Evolutionary conservation across 2,329 filamentous ascomycete genomes (phyloP).

Genomic region (Botrytis hyacinthi): DNA sequence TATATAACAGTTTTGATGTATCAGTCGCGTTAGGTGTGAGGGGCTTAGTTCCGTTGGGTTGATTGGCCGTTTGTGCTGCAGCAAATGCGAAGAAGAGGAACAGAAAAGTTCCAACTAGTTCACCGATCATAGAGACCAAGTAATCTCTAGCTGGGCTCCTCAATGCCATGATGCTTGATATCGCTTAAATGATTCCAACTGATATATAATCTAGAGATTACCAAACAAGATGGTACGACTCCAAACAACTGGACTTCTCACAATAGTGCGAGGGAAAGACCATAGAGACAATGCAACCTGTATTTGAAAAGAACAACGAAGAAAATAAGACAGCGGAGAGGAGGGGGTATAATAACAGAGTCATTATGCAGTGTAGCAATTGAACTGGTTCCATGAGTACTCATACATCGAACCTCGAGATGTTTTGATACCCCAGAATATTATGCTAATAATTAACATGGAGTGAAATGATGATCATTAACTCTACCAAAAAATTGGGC

Average conservation of each 20-base stretch:
- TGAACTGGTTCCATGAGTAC: neutral
- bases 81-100: slow-evolving; percentile 34
- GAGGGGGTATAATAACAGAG: slow-evolving; percentile 1
- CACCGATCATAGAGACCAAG: slow-evolving; percentile 45
- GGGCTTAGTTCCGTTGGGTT: slow-evolving; percentile 11
- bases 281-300: neutral
- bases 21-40: slow-evolving; percentile 29
- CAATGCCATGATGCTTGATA: neutral
- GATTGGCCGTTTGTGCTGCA: slow-evolving; percentile 29
- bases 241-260: neutral
- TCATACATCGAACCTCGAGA: neutral
- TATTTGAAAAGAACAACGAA: neutral
- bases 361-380: neutral
- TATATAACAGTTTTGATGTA: slow-evolving; percentile 41
- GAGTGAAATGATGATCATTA: neutral
- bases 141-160: slow-evolving; percentile 37
- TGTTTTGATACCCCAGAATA: neutral
- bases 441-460: neutral
- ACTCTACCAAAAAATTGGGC: neutral
- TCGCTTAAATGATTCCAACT: neutral
- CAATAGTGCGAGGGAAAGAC: neutral
- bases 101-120: slow-evolving; percentile 50
- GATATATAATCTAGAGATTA: neutral
- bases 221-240: neutral
- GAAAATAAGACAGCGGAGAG: neutral